Percentiles rank a stretch among this genome's conserved stretches.
Conservation (phyloP, 2,329 filamentous ascomycete genomes). For the Fusarium pseudograminearum region DNA sequence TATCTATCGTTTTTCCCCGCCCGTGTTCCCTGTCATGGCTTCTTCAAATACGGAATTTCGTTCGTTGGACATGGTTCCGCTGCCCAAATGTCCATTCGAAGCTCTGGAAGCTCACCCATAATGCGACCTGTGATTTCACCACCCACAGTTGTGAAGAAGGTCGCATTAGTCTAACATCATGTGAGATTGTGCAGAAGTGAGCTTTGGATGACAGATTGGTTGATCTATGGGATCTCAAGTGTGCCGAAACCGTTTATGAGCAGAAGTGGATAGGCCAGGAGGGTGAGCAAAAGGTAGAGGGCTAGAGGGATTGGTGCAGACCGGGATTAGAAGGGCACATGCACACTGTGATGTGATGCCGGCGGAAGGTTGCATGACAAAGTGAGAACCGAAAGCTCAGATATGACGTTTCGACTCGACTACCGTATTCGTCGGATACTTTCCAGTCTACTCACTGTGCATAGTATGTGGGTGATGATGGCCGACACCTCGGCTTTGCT, state of each 20-base stretch:
- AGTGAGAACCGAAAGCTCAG: slow-evolving; percentile 38
- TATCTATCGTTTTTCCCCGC: slow-evolving; percentile 33
- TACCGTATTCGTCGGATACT: slow-evolving; percentile 27
- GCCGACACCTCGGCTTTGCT: slow-evolving; percentile 31
- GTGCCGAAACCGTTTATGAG: slow-evolving; percentile 36
- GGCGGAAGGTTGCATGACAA: slow-evolving; percentile 35
- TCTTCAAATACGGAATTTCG: slow-evolving; percentile 26
- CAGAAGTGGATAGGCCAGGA: slow-evolving; percentile 27
- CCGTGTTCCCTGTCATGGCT: slow-evolving; percentile 25
- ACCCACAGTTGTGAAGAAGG: slow-evolving; percentile 39
- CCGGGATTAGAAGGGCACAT: slow-evolving; percentile 20
- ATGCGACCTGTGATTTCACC: slow-evolving; percentile 38
- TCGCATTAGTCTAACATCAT: slow-evolving; percentile 48
- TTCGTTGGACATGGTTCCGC: slow-evolving; percentile 32
- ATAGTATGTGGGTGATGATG: slow-evolving; percentile 7
- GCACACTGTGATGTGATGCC: slow-evolving; percentile 44
- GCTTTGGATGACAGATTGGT: slow-evolving; percentile 35
- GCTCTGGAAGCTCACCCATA: slow-evolving; percentile 30
- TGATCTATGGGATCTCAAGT: slow-evolving; percentile 13
- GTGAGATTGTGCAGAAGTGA: slow-evolving; percentile 44
- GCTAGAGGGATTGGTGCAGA: slow-evolving; percentile 39
- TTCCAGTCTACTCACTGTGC: neutral
- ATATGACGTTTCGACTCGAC: slow-evolving; percentile 37
- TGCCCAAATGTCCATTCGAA: slow-evolving; percentile 16
- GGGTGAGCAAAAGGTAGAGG: slow-evolving; percentile 10